Conservation (phyloP, 345 rosid species). For the Passiflora organensis region DNA sequence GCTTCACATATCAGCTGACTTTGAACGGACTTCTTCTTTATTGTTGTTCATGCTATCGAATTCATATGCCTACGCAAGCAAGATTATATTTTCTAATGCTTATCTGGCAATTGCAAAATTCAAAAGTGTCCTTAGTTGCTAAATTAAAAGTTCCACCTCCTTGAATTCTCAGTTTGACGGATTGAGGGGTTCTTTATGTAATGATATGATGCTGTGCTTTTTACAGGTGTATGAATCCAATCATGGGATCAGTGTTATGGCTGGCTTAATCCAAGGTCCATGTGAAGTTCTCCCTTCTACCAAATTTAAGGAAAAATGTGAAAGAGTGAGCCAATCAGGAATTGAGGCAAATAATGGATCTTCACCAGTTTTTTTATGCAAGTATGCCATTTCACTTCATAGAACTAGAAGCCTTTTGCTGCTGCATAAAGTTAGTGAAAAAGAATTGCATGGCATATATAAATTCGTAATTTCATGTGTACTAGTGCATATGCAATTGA, state of each 20-base stretch:
- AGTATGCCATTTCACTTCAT: slow-evolving; percentile 33
- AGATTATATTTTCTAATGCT: not conserved
- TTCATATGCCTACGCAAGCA: not conserved
- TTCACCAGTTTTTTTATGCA: slow-evolving; percentile 48
- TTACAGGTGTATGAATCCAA: slow-evolving; percentile 64
- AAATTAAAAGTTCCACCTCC: not conserved
- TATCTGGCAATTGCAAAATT: not conserved
- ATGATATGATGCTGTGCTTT: slow-evolving; percentile 4
- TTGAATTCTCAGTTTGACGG: slow-evolving; percentile 4
- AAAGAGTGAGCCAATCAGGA: slow-evolving; percentile 37
- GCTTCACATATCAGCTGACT: not conserved
- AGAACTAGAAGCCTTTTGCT: not conserved
- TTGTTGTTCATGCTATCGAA: not conserved
- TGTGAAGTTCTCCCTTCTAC: slow-evolving; percentile 52
- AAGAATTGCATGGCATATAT: slow-evolving; percentile 1
- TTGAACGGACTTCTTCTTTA: not conserved
- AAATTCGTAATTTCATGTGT: not conserved
- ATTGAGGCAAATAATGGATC: slow-evolving; percentile 28
- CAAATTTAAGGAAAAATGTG: slow-evolving; percentile 47
- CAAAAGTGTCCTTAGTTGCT: no score
- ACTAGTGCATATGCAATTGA: not conserved
- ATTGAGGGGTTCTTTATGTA: not conserved
- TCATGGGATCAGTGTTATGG: slow-evolving; percentile 42
- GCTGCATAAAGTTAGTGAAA: slow-evolving; percentile 1
- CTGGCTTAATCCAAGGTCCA: slow-evolving; percentile 48